Base-by-base conservation (phyloP, 768 basidiomycete genomes). In the Boletus bicolor region DNA sequence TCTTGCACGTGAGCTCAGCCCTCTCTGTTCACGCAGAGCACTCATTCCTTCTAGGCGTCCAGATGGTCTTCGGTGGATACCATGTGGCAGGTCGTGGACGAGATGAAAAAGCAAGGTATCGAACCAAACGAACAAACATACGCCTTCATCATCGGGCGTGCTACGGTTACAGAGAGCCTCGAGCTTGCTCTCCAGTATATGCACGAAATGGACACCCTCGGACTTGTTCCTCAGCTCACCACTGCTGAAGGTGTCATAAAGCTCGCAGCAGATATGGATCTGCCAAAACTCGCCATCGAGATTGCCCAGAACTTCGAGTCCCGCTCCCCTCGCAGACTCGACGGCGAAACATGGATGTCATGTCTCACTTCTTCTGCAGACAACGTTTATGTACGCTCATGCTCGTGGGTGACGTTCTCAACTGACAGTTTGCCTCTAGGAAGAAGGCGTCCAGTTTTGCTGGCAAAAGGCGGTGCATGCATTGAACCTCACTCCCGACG, bases 251-350 rank as follows among this genome's bases (percentile, higher is more conserved):
- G 67, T 10, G 69, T 90, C 43, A 77, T 92, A 47, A 63, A 66
- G 9, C 65, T 83, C 28, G 83, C 84, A 4, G 80, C 87, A 5
- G 65, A 77, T 0, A 68, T 75, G 46, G 81, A 82, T 21, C 73
- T 79, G 54, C 78, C 89, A 1, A 79, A 83, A 48, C 76, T 94
- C 26, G 91, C 91, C 3, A 68, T 91, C 45, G 91, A 93, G 51
- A 65, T 94, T 14, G 84, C 85, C 0, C 69, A 75, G 4, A 73
- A 78, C 57, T 89, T 81, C 50, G 91, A 93, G 62, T 62, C 69
- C 38, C 64, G 73, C 6, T 79, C 83, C 5, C 70, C 79, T 30
- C 79, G 85, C 36, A 77, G 75, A 59, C 64, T 93, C 30, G 78
- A 79, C 4, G 69, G 73, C 19, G 69, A 72, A 7, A 74, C 78